Conservation (phyloP, 352 stramenopile species). For the Pythium folliculosum region DNA sequence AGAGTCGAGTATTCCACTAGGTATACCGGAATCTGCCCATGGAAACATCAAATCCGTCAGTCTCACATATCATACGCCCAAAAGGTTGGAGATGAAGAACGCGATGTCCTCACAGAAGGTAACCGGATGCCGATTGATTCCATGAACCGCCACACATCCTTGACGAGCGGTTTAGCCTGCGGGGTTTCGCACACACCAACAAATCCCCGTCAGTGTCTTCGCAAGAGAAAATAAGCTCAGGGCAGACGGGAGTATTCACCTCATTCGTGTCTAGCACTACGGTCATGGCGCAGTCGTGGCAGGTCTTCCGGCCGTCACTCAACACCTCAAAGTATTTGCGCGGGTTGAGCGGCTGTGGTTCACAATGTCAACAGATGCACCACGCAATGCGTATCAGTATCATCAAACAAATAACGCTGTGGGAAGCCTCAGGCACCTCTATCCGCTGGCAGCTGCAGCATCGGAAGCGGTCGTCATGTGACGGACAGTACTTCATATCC, state of each 20-base stretch:
- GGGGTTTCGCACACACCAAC: not conserved
- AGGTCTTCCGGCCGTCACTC: conserved; percentile 67
- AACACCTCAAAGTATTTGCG: conserved; percentile 56
- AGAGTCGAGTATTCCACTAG: conserved; percentile 59
- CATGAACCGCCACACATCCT: conserved; percentile 76
- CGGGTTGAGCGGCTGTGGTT: conserved; percentile 31
- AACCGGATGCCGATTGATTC: conserved; percentile 62
- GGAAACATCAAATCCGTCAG: not conserved
- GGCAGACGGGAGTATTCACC: conserved; percentile 12
- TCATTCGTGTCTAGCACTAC: conserved; percentile 65
- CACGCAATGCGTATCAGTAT: too few species aligned
- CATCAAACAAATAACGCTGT: conserved; percentile 24
- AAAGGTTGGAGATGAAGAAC: not conserved
- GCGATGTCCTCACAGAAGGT: conserved; percentile 36
- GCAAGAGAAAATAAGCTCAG: not conserved
- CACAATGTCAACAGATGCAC: not conserved
- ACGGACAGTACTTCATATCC: conserved; percentile 59
- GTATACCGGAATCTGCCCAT: conserved; percentile 56
- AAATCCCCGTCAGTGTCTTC: not conserved
- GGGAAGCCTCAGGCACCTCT: conserved; percentile 35
- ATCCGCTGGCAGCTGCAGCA: conserved; percentile 76
- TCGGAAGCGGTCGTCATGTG: conserved; percentile 61
- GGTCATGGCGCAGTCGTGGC: conserved; percentile 58
- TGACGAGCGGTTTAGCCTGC: conserved; percentile 34
- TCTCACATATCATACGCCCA: not conserved